Base-by-base conservation (phyloP, 2,329 filamentous ascomycete species). In the Pseudogymnoascus pannorum region DNA sequence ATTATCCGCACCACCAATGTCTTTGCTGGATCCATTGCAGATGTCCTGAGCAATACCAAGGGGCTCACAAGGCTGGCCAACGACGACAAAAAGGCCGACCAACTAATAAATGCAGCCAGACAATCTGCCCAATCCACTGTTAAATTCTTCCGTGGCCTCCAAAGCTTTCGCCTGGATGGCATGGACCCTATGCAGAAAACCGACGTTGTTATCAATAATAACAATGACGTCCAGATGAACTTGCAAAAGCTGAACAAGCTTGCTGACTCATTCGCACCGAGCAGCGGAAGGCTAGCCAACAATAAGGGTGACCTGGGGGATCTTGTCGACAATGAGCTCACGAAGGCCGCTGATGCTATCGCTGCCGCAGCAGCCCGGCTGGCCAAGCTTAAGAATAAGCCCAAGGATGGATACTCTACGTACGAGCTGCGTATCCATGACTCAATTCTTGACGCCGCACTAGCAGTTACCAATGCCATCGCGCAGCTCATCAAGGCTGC, bases 351-450 rank as follows among this genome's bases (percentile, higher is more conserved):
- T 2, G 91, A 96, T 71, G 94, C 94, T 61, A 97, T 99, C 69
- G 91, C 93, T 6, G 93, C 92, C 9, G 94, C 94, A 0, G 89
- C 91, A 0, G 90, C 91, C 61, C 88, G 94, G 59, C 83, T 99
- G 22, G 88, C 89, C 64, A 97, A 95, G 76, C 81, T 99, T 66
- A 92, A 87, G 82, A 97, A 92, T 77, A 97, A 97, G 81, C 91
- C 92, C n/a, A 86, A 91, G 61, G 94, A 97, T 68, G 89, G 89
- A 11, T 97, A 93, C 79, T 92, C 91, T 5, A 97, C 93, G 0
- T 97, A 97, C 75, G 93, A 97, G 76, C 84, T 99, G 65, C 91
- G 89, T 74, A 95, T 99, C 68, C 91, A 97, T 77, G 94, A 97
- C 73, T 90, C 89, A 1, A 97, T 99, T 66, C 81, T 99, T 57